These are phyloP conservation scores for Schizosaccharomyces cryophilus DNA, from an alignment of 805 yeast species.

Conservation along the genomic window DNA sequence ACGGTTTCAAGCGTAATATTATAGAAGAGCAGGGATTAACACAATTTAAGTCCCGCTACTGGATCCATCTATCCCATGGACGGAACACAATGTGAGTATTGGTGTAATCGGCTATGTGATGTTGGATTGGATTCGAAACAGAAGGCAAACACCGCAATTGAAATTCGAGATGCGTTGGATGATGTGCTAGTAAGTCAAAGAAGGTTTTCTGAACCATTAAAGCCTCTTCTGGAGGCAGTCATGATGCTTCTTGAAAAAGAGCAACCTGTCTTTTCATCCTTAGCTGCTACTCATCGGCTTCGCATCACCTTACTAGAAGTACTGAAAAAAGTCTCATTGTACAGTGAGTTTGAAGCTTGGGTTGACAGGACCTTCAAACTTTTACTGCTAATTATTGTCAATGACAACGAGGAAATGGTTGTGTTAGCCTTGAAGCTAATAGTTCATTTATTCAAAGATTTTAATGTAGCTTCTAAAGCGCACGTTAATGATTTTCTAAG, in stretches of 20 bases:
- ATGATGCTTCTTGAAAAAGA: neutral
- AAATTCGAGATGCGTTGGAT: neutral
- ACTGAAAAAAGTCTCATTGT: slow-evolving; percentile 40
- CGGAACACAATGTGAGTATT: neutral
- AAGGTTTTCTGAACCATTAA: neutral
- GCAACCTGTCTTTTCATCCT: neutral
- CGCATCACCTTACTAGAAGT: slow-evolving; percentile 58
- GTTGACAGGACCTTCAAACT: slow-evolving; percentile 36
- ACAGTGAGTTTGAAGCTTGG: slow-evolving; percentile 48
- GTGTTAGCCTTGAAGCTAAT: slow-evolving; percentile 70
- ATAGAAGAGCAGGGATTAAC: too few relatives aligned
- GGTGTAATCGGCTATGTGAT: neutral
- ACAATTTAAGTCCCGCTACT: neutral
- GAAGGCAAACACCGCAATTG: neutral
- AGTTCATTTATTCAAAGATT: slow-evolving; percentile 65
- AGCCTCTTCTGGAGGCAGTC: neutral
- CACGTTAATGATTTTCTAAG: slow-evolving; percentile 60
- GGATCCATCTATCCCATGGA: neutral
- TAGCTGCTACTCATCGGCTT: slow-evolving; percentile 12
- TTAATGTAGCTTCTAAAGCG: slow-evolving; percentile 41
- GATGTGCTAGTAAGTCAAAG: neutral
- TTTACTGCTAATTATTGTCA: slow-evolving; percentile 23
- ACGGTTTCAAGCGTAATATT: too few relatives aligned
- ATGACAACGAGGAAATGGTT: slow-evolving; percentile 91
- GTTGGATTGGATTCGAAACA: slow-evolving; percentile 1